Evolutionary conservation across 2,329 filamentous ascomycete species (phyloP).

Genomic region (Colletotrichum paranaense): DNA sequence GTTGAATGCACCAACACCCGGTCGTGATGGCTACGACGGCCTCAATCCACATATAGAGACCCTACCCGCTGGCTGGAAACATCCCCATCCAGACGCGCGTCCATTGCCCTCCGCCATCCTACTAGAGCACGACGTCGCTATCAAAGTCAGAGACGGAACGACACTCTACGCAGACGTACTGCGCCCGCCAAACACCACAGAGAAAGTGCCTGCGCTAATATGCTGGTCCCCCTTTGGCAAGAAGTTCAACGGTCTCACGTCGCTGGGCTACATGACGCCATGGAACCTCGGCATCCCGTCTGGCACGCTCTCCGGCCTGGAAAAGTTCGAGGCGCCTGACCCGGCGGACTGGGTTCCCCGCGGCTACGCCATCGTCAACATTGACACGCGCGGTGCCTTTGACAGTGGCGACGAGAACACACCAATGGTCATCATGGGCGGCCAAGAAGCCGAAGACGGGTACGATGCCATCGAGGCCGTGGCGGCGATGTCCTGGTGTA

Average conservation of each 20-base stretch:
- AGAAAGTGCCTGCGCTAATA: conserved; percentile 54
- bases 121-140: conserved; percentile 57
- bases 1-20: neutral
- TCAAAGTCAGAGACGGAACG: conserved; percentile 51
- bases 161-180: conserved; percentile 57
- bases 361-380: conserved; percentile 44
- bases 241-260: conserved; percentile 51
- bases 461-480: conserved; percentile 41
- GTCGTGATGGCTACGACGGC: conserved; percentile 39
- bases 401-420: conserved; percentile 39
- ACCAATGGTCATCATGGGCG: conserved; percentile 39
- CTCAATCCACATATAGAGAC: conserved; percentile 50
- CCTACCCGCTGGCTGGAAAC: conserved; percentile 49
- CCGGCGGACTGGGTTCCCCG: conserved; percentile 43
- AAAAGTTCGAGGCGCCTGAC: conserved; percentile 46
- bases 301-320: conserved; percentile 36
- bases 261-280: conserved; percentile 48
- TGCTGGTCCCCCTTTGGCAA: conserved; percentile 59
- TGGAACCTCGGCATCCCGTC: conserved; percentile 51
- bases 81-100: conserved; percentile 36
- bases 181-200: conserved; percentile 46
- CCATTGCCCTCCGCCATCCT: conserved; percentile 42
- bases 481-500: conserved; percentile 39
- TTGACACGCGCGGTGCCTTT: conserved; percentile 43
- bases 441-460: conserved; percentile 40